phyloP scores from a whole-genome alignment of 2,329 filamentous ascomycete species.

The Botryotinia narcissicola region DNA sequence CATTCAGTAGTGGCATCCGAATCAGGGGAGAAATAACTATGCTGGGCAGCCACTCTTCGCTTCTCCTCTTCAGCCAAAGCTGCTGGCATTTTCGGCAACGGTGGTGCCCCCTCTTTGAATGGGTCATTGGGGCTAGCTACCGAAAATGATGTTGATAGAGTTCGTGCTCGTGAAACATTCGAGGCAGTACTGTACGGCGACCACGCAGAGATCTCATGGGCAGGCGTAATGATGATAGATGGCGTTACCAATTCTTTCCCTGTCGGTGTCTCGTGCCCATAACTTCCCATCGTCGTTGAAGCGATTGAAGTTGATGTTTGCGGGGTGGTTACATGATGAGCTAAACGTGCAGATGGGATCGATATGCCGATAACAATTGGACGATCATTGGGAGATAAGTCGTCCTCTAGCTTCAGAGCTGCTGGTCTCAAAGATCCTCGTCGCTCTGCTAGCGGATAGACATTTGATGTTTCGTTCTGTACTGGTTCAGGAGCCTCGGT shows the following conservation, averaged over 20 bases:
- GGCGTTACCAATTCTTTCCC: slow-evolving; percentile 42
- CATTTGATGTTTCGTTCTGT: background rate
- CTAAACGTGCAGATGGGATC: slow-evolving; percentile 54
- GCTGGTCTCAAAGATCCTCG: slow-evolving; percentile 18
- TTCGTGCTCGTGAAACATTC: slow-evolving; percentile 21
- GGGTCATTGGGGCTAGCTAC: slow-evolving; percentile 46
- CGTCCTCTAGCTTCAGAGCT: slow-evolving; percentile 34
- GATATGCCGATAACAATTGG: slow-evolving; percentile 72
- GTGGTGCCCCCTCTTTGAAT: slow-evolving; percentile 48
- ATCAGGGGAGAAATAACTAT: slow-evolving; percentile 37
- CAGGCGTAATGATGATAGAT: slow-evolving; percentile 53
- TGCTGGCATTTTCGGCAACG: slow-evolving; percentile 56
- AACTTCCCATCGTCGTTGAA: slow-evolving; percentile 30
- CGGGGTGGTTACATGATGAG: slow-evolving; percentile 50
- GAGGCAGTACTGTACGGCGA: slow-evolving; percentile 32
- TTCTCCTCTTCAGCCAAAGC: slow-evolving; percentile 35
- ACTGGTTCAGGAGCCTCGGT: background rate
- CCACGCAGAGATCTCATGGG: slow-evolving; percentile 42
- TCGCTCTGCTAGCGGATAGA: slow-evolving; percentile 12
- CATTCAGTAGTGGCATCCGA: slow-evolving; percentile 35
- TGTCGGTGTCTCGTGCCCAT: slow-evolving; percentile 29
- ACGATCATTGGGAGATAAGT: slow-evolving; percentile 66
- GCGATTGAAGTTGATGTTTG: slow-evolving; percentile 41
- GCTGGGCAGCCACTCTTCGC: slow-evolving; percentile 31
- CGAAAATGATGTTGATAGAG: slow-evolving; percentile 51